These are phyloP conservation scores for Vitis hybrid DNA, from an alignment of 177 flowering plant genomes.

Conservation along the genomic window DNA sequence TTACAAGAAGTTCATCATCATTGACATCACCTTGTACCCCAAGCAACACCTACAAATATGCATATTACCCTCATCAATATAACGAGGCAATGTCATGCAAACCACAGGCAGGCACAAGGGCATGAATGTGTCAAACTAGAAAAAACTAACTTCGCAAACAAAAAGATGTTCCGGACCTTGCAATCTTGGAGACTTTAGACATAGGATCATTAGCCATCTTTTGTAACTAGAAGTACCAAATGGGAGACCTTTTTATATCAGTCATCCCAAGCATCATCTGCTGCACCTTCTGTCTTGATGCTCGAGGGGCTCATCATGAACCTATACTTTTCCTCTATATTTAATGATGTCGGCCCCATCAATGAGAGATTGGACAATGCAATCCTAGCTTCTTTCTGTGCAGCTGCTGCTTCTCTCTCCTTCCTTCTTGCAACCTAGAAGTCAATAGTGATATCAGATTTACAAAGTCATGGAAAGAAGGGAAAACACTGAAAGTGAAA, in stretches of 20 bases:
- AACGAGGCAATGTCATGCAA: neutral
- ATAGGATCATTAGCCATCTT: slow-evolving; percentile 3
- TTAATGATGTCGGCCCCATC: slow-evolving; percentile 36
- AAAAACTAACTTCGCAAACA: neutral
- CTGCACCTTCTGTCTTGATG: slow-evolving; percentile 49
- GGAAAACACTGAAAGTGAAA: neutral
- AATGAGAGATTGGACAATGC: slow-evolving; percentile 35
- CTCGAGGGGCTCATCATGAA: slow-evolving; percentile 51
- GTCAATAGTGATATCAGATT: neutral
- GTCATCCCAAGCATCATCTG: slow-evolving; percentile 76
- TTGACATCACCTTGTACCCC: neutral
- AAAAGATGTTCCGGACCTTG: slow-evolving; percentile 4
- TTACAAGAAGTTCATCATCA: slow-evolving; percentile 5
- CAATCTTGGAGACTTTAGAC: neutral
- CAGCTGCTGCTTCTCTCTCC: slow-evolving; percentile 63
- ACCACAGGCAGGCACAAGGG: too few species aligned
- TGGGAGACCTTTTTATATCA: slow-evolving; percentile 13
- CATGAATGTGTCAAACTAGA: neutral
- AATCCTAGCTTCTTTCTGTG: slow-evolving; percentile 48
- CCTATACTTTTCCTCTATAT: slow-evolving; percentile 60
- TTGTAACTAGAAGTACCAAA: neutral
- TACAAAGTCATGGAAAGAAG: neutral
- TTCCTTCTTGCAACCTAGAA: slow-evolving; percentile 63
- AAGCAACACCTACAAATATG: slow-evolving; percentile 4
- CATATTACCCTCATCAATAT: neutral